Evolutionary conservation across 2,329 filamentous ascomycete species (phyloP).

Genomic region (Mycosphaerella arachidis): DNA sequence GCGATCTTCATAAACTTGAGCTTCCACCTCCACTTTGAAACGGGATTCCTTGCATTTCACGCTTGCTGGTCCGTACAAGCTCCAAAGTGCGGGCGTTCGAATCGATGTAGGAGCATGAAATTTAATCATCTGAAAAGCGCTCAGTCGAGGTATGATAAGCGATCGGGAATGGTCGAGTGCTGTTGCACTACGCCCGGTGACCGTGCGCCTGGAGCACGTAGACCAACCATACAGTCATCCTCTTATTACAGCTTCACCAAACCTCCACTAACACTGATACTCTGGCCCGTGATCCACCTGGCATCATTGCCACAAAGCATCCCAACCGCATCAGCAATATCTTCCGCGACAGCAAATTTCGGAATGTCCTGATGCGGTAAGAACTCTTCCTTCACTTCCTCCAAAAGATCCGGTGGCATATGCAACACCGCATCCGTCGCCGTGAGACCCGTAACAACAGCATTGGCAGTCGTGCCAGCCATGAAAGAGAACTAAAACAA

Average conservation of each 20-base stretch:
- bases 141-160: no score
- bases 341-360: slow-evolving; percentile 20
- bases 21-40: no score
- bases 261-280: slow-evolving; percentile 28
- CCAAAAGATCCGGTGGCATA: slow-evolving; percentile 13
- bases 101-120: no score
- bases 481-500: slow-evolving; percentile 8
- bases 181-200: no score
- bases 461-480: slow-evolving; percentile 26
- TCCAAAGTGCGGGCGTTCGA: no score
- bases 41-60: no score
- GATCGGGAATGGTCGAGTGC: no score
- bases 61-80: no score
- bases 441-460: slow-evolving; percentile 29
- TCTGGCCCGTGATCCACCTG: slow-evolving; percentile 30
- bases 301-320: slow-evolving; percentile 28
- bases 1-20: no score
- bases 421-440: slow-evolving; percentile 15
- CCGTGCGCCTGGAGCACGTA: no score
- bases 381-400: slow-evolving; percentile 18
- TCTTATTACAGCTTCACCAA: slow-evolving; percentile 2
- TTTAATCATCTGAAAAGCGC: no score
- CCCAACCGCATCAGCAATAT: slow-evolving; percentile 67
- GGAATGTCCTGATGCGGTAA: slow-evolving; percentile 10
- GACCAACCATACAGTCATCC: background rate